These are phyloP conservation scores for Eremothecium gossypii DNA, from an alignment of 1,139 yeast genomes.

Conservation along the genomic window DNA sequence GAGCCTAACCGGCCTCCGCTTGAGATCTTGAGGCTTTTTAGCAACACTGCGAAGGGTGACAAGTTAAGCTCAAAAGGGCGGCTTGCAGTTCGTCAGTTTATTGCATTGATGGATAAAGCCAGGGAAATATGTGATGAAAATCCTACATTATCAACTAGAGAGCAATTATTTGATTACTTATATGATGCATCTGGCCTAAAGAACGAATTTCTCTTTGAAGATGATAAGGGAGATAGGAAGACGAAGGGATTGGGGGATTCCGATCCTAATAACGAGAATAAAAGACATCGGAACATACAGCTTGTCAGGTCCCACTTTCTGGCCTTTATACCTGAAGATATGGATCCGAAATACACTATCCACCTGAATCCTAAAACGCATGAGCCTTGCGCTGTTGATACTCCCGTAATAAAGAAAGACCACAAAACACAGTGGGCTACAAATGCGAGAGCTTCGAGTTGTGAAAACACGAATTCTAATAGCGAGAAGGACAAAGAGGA, in stretches of 20 bases:
- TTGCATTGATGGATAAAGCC: slow-evolving; percentile 20
- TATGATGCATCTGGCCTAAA: slow-evolving; percentile 27
- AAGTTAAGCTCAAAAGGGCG: slow-evolving; percentile 18
- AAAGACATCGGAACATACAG: slow-evolving; percentile 33
- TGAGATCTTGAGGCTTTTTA: slow-evolving; percentile 16
- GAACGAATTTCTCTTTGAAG: slow-evolving; percentile 18
- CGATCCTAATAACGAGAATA: slow-evolving; percentile 17
- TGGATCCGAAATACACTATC: slow-evolving; percentile 3
- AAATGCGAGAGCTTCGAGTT: not conserved
- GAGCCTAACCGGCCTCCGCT: slow-evolving; percentile 14
- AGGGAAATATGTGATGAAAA: slow-evolving; percentile 10
- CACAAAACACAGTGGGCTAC: too few species aligned
- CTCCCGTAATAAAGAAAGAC: not conserved
- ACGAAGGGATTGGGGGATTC: slow-evolving; percentile 13
- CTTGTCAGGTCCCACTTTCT: slow-evolving; percentile 39
- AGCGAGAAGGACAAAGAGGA: not conserved
- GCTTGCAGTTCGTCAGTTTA: slow-evolving; percentile 16
- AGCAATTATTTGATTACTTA: slow-evolving; percentile 22
- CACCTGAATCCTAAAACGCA: slow-evolving; percentile 16
- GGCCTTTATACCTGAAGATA: slow-evolving; percentile 14
- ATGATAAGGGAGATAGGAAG: slow-evolving; percentile 20
- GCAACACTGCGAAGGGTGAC: slow-evolving; percentile 10
- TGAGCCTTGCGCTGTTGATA: slow-evolving; percentile 6
- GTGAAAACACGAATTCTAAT: slow-evolving; percentile 17
- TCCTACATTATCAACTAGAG: slow-evolving; percentile 13